phyloP scores from a whole-genome alignment of 2,329 filamentous ascomycete species.

The Aspergillus melleus region DNA sequence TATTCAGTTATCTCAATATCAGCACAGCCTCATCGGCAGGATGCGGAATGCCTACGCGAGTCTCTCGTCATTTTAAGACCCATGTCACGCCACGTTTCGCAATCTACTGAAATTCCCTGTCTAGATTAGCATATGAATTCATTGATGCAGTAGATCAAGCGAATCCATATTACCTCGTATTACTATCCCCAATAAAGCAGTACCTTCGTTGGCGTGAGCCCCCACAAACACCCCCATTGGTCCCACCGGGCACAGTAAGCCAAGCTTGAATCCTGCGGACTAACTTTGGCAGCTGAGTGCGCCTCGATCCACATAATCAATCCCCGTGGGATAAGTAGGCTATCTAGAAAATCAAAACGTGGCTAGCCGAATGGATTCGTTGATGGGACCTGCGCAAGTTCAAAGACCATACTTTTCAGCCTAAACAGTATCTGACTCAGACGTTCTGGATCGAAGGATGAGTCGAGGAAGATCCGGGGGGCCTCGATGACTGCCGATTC shows the following conservation, averaged over 20 bases:
- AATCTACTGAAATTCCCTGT: background rate
- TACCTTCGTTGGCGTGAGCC: no score
- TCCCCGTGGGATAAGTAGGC: background rate
- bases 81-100: background rate
- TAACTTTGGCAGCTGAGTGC: background rate
- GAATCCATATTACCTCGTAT: background rate
- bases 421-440: background rate
- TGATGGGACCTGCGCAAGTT: background rate
- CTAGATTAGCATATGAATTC: background rate
- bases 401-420: background rate
- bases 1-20: background rate
- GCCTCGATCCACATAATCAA: background rate
- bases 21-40: background rate
- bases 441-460: background rate
- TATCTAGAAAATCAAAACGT: background rate
- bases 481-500: background rate
- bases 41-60: background rate
- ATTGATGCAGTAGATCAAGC: background rate
- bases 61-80: background rate
- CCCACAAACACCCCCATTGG: background rate
- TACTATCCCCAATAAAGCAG: background rate
- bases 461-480: background rate
- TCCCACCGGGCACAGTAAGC: background rate
- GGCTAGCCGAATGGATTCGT: background rate
- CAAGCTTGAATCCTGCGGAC: background rate